These are phyloP conservation scores for Monilinia laxa DNA, from an alignment of 2,329 filamentous ascomycete genomes.

Conservation along the genomic window DNA sequence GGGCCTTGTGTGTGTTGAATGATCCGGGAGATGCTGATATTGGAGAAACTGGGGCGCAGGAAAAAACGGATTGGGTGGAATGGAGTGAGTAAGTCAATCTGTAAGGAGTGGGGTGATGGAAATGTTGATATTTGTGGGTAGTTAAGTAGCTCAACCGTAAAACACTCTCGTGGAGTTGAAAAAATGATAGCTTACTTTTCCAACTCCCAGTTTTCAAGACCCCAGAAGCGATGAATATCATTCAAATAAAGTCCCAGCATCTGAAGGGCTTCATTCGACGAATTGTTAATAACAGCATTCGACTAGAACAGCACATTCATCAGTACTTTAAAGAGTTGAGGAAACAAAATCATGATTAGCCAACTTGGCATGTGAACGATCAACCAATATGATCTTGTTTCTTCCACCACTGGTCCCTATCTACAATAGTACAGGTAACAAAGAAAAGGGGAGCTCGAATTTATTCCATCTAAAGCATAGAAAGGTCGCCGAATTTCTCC, in stretches of 20 bases:
- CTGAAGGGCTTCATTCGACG: neutral
- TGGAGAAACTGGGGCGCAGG: neutral
- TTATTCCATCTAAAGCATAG: constrained; percentile 70
- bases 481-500: constrained; percentile 99
- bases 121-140: neutral
- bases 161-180: neutral
- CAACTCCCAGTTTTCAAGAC: neutral
- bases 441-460: constrained; percentile 38
- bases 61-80: neutral
- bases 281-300: neutral
- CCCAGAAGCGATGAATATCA: neutral
- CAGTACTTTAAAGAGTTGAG: neutral
- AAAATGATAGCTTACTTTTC: neutral
- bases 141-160: neutral
- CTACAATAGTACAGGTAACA: constrained; percentile 72
- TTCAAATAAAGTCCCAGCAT: neutral
- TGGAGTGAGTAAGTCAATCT: constrained; percentile 1
- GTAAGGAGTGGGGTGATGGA: neutral
- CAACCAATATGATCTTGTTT: constrained; percentile 27
- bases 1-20: constrained; percentile 41
- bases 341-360: constrained; percentile 19
- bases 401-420: constrained; percentile 46
- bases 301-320: constrained; percentile 5
- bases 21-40: neutral
- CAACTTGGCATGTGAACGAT: constrained; percentile 17